Evolutionary conservation across 768 basidiomycete genomes (phyloP), one percentile per base, ranked within the genome.

Genomic region (Inosperma sp.): DNA sequence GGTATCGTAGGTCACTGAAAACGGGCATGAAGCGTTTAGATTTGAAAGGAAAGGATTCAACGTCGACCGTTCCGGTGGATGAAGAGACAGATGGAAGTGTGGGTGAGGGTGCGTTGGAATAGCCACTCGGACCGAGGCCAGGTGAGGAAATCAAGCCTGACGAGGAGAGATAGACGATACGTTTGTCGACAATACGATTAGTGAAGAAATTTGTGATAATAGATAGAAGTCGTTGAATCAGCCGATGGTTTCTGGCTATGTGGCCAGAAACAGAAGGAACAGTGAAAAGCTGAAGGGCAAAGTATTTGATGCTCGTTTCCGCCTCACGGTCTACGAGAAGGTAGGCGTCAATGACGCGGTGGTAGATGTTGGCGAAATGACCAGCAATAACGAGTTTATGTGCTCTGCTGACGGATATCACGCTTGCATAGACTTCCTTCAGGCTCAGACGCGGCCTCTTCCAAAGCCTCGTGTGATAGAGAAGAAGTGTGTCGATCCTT

Each of bases 1-100:
- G 78, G 57, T 91, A 90, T 7, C 90, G 81, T 25, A 98, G 76
- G 65, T 94, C 91, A 58, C 86, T 86, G 66, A 97, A 95, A 40
- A 98, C 82, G 2, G 91, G 89, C 84, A 93, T 89, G 70, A 95
- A 96, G 7, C 94, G 86, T 65, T 97, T 97, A 14, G 88, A 91
- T 67, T 89, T 87, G 81, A 96, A 96, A 0, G 89, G 86, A 51
- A 83, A 81, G 31, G 83, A 81, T 41, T 96, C 94, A 33, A 91
- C 85, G 53, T 94, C 89, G 47, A 96, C 63, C 59, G 62, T 60
- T 8, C 58, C 62, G 17, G 52, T 56, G 26, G 49, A 51, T 34
- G 30, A 43, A 40, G 51, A 46, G 37, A 30, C n/a, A 30, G 58
- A 10, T 13, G 53, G 34, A 17, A 48, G 22, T 4, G 52, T 19